Evolutionary conservation across 257 asterid genomes (phyloP).

Genomic region (Agastache rugosa): DNA sequence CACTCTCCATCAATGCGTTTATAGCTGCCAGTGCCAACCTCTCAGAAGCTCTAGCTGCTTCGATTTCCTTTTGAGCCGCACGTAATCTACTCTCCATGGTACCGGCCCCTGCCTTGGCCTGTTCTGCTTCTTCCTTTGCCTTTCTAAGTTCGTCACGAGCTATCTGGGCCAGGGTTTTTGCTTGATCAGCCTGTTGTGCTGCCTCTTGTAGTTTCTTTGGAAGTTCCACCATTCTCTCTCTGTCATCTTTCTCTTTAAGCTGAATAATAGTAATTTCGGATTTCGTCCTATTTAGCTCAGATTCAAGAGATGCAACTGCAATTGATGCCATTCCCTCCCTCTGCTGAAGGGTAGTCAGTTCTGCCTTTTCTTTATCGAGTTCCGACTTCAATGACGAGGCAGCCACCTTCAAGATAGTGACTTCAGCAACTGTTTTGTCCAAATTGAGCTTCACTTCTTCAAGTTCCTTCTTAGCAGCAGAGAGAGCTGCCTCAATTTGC

Average conservation of each 20-base stretch:
- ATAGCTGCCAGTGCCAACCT: constrained; percentile 86
- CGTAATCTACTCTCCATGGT: constrained; percentile 69
- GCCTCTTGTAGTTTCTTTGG: constrained; percentile 76
- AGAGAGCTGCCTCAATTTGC: constrained; percentile 59
- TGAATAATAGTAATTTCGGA: constrained; percentile 65
- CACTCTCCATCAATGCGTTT: constrained; percentile 79
- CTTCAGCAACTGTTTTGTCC: constrained; percentile 66
- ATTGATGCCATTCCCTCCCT: constrained; percentile 90
- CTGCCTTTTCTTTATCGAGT: constrained; percentile 69
- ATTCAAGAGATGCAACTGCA: constrained; percentile 80
- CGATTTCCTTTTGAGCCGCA: constrained; percentile 86
- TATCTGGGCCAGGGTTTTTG: constrained; percentile 50
- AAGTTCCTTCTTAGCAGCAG: constrained; percentile 71
- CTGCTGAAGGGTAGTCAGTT: constrained; percentile 62
- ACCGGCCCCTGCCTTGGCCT: constrained; percentile 68
- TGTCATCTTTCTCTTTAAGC: constrained; percentile 68
- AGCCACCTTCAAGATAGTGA: constrained; percentile 69
- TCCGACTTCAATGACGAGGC: constrained; percentile 65
- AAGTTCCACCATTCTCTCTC: constrained; percentile 75
- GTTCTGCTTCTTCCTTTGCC: constrained; percentile 81
- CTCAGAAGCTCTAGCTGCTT: constrained; percentile 90
- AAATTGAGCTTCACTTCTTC: constrained; percentile 74
- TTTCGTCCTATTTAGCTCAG: constrained; percentile 64
- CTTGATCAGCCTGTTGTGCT: constrained; percentile 72
- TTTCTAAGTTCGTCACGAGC: constrained; percentile 67